These are phyloP conservation scores for Metarhizium brunneum DNA, from an alignment of 2,329 filamentous ascomycete genomes.

Conservation along the genomic window DNA sequence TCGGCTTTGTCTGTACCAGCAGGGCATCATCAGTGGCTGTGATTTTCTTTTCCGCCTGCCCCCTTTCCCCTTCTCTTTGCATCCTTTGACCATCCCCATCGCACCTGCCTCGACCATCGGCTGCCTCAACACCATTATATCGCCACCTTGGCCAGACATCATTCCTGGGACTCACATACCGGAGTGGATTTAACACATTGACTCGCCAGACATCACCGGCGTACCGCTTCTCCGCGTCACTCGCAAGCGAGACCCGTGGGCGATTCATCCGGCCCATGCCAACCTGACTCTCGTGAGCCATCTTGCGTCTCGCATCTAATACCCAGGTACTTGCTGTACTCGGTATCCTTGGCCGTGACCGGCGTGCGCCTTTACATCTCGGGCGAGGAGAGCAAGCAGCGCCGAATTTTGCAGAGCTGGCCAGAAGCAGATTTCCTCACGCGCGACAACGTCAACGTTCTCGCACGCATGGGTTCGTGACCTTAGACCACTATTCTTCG, in stretches of 20 bases:
- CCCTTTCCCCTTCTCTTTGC: neutral
- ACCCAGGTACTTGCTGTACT: too few relatives aligned
- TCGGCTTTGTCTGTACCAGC: conserved; percentile 9
- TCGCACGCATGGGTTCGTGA: neutral
- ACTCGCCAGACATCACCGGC: too few relatives aligned
- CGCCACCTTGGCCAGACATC: neutral
- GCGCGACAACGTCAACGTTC: neutral
- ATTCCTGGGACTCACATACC: neutral
- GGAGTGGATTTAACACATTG: neutral
- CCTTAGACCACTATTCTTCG: neutral
- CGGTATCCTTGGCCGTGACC: too few relatives aligned
- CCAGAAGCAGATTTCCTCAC: neutral
- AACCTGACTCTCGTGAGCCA: neutral
- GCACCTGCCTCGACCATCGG: neutral
- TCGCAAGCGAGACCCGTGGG: too few relatives aligned
- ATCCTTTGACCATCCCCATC: neutral
- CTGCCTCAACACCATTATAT: conserved; percentile 1
- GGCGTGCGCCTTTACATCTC: neutral
- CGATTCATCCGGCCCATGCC: neutral
- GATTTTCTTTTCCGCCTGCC: conserved; percentile 1
- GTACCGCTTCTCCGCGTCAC: too few relatives aligned
- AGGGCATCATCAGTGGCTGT: conserved; percentile 2
- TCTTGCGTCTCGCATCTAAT: neutral
- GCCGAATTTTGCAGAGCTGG: neutral
- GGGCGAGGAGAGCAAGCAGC: neutral